Percentiles rank a stretch among this genome's conserved stretches.
These are phyloP conservation scores for Penicillium corylophilum DNA, from an alignment of 2,329 filamentous ascomycete genomes.

Conservation along the genomic window DNA sequence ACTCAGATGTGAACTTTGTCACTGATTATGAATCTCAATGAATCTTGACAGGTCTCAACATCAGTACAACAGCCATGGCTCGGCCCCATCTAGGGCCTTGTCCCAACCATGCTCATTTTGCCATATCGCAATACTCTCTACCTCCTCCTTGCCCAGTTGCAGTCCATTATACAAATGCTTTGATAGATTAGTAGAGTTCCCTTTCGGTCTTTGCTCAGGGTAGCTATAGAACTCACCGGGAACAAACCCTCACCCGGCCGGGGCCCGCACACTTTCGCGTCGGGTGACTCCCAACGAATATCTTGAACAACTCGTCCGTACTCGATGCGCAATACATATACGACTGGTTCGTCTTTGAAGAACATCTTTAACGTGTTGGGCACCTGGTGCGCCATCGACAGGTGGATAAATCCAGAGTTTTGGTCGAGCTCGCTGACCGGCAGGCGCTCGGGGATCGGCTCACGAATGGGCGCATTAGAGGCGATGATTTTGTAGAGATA, in stretches of 20 bases:
- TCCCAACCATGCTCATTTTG: constrained; percentile 40
- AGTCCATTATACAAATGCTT: constrained; percentile 42
- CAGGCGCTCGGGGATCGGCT: constrained; percentile 37
- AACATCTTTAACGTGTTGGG: constrained; percentile 40
- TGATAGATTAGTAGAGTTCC: neutral
- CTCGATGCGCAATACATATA: constrained; percentile 39
- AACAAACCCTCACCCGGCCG: constrained; percentile 41
- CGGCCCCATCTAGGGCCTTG: constrained; percentile 32
- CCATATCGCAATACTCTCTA: constrained; percentile 40
- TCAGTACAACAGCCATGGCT: constrained; percentile 38
- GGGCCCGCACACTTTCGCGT: constrained; percentile 37
- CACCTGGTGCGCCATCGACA: constrained; percentile 39
- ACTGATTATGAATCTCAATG: neutral
- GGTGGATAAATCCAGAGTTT: constrained; percentile 39
- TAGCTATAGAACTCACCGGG: constrained; percentile 31
- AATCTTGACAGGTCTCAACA: neutral
- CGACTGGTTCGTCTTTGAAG: constrained; percentile 37
- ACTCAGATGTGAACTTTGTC: neutral
- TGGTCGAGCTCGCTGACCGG: constrained; percentile 39
- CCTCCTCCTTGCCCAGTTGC: constrained; percentile 37
- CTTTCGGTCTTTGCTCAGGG: neutral
- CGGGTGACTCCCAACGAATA: constrained; percentile 40
- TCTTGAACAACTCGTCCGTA: constrained; percentile 29
- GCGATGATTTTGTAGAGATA: constrained; percentile 43
- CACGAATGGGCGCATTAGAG: constrained; percentile 34